phyloP scores from a whole-genome alignment of 2,329 filamentous ascomycete genomes.

The Colletotrichum sublineola region DNA sequence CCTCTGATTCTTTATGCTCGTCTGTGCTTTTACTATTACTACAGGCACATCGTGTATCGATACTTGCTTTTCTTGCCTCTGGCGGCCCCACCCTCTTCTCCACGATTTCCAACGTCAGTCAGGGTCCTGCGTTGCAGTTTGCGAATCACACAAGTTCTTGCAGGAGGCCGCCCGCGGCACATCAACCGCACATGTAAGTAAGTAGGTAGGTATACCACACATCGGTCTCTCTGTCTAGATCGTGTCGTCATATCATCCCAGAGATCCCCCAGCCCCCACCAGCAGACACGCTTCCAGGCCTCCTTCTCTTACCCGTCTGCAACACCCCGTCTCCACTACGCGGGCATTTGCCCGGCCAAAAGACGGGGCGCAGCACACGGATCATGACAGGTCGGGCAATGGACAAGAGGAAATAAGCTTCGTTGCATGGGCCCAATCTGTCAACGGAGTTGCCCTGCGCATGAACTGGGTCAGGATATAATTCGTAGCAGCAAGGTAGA shows the following conservation, averaged over 20 bases:
- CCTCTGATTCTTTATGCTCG: background rate
- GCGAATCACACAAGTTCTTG: background rate
- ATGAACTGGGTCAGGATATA: conserved; percentile 22
- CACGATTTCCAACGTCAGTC: background rate
- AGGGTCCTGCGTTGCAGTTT: no score
- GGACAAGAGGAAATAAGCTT: background rate
- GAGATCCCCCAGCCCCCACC: background rate
- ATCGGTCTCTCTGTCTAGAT: background rate
- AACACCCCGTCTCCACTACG: conserved; percentile 8
- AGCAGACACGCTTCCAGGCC: conserved; percentile 15
- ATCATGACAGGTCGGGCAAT: background rate
- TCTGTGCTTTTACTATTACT: no score
- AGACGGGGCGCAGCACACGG: conserved; percentile 6
- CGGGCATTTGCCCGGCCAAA: conserved; percentile 3
- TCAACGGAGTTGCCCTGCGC: background rate
- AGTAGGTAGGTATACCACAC: background rate
- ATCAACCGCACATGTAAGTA: background rate
- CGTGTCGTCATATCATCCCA: background rate
- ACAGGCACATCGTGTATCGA: background rate
- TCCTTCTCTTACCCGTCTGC: background rate
- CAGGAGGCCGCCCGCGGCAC: background rate
- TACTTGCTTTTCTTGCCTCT: background rate
- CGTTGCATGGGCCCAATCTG: conserved; percentile 8
- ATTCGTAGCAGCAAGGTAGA: conserved; percentile 26
- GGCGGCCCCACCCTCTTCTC: background rate